Base-by-base conservation (phyloP, 1,139 yeast genomes). In the Candida tetrigidarum region DNA sequence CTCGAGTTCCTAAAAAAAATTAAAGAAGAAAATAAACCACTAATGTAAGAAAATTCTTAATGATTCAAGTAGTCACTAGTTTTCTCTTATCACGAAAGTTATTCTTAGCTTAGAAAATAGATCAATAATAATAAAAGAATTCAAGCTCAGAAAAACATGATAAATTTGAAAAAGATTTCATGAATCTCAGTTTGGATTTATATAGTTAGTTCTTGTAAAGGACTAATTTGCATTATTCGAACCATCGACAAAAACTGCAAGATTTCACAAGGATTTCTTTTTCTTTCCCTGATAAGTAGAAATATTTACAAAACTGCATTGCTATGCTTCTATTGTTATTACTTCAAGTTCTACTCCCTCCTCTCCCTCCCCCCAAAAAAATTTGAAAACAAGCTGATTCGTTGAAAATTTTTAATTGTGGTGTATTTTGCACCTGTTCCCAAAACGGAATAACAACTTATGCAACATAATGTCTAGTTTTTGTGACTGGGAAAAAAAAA, bases 131-230 rank as follows among this genome's bases (percentile, higher is more conserved):
- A 15, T n/a, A 27, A 27, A 9, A 16, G 16, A 15, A 10, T 12
- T 25, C 6, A 6, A 12, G n/a, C 10, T 6, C 10, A 25, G 5
- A 8, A 25, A 25, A 25, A 25, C 3, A 10, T 11, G 12, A 25
- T 5, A 25, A 3, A 25, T 6, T 22, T 22, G 23, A 12, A 25
- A 15, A 23, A 37, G 39, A 37, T 37, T 37, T 37, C 39, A 26
- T 26, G 23, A 37, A 37, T 37, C 33, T 26, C 26, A 14, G 32
- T 18, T 37, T 37, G 39, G 23, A 19, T 37, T 37, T 37, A 37
- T 37, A 37, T 37, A 27, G n/a, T n/a, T 37, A 26, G 22, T 35
- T 26, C 23, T 32, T 32, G 26, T 32, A 32, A 19, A 32, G 25
- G 11, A 32, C 36, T 18, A 32, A 32, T 4, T 16, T 32, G 10